These are phyloP conservation scores for Schoenoplectus tabernaemontani DNA, from an alignment of 202 grass and related monocot species.

Conservation along the genomic window DNA sequence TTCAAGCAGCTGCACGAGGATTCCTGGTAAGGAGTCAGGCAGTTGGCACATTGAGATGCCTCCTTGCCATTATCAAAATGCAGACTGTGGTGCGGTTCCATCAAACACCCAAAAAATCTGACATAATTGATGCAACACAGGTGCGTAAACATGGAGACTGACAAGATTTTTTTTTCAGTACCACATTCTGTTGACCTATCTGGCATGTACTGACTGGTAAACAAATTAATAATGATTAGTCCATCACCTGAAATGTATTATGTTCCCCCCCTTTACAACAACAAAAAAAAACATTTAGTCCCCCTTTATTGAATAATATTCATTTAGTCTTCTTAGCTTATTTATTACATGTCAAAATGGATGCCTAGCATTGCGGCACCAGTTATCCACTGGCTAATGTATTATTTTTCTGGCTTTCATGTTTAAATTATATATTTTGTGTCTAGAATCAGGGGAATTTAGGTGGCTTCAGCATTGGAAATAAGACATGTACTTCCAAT, in stretches of 20 bases:
- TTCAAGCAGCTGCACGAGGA: slow-evolving; percentile 84
- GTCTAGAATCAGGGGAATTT: slow-evolving; percentile 7
- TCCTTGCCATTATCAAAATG: slow-evolving; percentile 81
- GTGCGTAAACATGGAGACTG: slow-evolving; percentile 22
- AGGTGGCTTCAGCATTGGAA: slow-evolving; percentile 28
- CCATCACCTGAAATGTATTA: neutral
- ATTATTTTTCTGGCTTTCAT: slow-evolving; percentile 8
- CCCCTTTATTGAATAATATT: neutral
- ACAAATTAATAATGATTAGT: neutral
- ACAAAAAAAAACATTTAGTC: no score
- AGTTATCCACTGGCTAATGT: neutral
- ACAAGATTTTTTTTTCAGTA: slow-evolving; percentile 7
- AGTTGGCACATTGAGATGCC: slow-evolving; percentile 61
- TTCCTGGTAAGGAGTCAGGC: slow-evolving; percentile 65
- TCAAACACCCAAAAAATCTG: slow-evolving; percentile 33
- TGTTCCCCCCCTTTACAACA: no score
- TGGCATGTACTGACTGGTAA: neutral
- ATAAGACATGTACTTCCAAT: slow-evolving; percentile 25
- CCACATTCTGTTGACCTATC: neutral
- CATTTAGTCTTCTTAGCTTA: slow-evolving; percentile 1
- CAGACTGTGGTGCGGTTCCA: slow-evolving; percentile 55
- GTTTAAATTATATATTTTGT: slow-evolving; percentile 3
- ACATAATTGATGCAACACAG: slow-evolving; percentile 2
- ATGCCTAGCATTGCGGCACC: neutral
- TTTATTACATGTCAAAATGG: slow-evolving; percentile 2